These are phyloP conservation scores for Tylopilus subfusipes DNA, from an alignment of 768 basidiomycete species.

Conservation along the genomic window DNA sequence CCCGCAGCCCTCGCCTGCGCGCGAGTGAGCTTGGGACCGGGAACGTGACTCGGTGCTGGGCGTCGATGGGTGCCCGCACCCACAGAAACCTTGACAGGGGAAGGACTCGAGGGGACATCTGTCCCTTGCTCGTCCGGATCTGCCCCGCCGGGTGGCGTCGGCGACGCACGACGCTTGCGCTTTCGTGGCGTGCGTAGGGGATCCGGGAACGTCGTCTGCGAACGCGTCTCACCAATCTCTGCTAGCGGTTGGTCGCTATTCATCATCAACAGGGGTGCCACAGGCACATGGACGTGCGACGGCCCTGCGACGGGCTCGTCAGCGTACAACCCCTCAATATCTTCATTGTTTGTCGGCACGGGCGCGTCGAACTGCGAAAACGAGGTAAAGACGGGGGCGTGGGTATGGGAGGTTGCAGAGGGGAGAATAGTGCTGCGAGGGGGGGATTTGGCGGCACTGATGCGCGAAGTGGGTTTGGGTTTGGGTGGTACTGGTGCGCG, in stretches of 20 bases:
- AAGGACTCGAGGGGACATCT: conserved; percentile 26
- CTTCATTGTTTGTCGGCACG: conserved; percentile 31
- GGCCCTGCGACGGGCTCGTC: conserved; percentile 31
- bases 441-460: conserved; percentile 16
- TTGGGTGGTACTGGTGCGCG: conserved; percentile 25
- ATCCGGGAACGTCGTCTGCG: conserved; percentile 19
- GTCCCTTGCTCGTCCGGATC: conserved; percentile 11
- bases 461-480: conserved; percentile 5
- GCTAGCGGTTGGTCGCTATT: conserved; percentile 14
- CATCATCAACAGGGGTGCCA: conserved; percentile 26
- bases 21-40: conserved; percentile 7
- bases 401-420: conserved; percentile 14
- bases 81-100: conserved; percentile 29
- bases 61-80: conserved; percentile 2
- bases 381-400: conserved; percentile 21
- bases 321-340: conserved; percentile 35
- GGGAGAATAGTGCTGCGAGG: conserved; percentile 18
- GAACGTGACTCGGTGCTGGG: neutral
- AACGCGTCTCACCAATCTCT: conserved; percentile 3
- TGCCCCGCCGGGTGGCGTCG: neutral
- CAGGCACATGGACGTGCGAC: conserved; percentile 15
- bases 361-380: conserved; percentile 36
- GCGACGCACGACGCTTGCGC: conserved; percentile 19
- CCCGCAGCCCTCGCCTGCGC: conserved; percentile 14
- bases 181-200: conserved; percentile 33